These are phyloP conservation scores for Pluteus cervinus DNA, from an alignment of 768 basidiomycete species.

Conservation along the genomic window DNA sequence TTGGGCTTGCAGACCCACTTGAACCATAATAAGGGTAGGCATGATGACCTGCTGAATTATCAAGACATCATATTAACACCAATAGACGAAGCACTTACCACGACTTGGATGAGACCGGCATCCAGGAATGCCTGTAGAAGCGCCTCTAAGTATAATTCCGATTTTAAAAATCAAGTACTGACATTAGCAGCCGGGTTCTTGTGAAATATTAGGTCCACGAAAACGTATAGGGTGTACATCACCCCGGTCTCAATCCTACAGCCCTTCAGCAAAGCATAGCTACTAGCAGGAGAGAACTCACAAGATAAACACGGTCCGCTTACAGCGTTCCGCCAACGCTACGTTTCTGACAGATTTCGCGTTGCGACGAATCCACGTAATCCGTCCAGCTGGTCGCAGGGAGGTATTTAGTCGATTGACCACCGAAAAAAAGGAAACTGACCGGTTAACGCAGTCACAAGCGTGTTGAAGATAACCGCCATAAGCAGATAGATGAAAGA, in stretches of 20 bases:
- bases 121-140: no score
- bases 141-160: no score
- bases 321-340: no score
- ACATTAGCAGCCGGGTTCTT: conserved; percentile 1
- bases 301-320: background rate
- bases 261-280: background rate
- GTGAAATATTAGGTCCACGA: background rate
- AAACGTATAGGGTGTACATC: conserved; percentile 1
- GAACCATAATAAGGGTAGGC: conserved; percentile 14
- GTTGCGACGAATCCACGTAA: no score
- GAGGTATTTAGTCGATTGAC: no score
- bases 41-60: conserved; percentile 11
- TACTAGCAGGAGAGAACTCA: background rate
- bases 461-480: no score
- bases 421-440: no score
- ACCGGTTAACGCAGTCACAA: no score
- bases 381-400: no score
- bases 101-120: conserved; percentile 14
- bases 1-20: conserved; percentile 9
- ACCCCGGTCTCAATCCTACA: conserved; percentile 1
- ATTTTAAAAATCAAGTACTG: no score
- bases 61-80: background rate
- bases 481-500: no score
- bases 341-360: no score
- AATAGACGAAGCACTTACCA: conserved; percentile 8